Conservation (phyloP, 2,329 filamentous ascomycete genomes). For the Rhynchosporium graminicola region DNA sequence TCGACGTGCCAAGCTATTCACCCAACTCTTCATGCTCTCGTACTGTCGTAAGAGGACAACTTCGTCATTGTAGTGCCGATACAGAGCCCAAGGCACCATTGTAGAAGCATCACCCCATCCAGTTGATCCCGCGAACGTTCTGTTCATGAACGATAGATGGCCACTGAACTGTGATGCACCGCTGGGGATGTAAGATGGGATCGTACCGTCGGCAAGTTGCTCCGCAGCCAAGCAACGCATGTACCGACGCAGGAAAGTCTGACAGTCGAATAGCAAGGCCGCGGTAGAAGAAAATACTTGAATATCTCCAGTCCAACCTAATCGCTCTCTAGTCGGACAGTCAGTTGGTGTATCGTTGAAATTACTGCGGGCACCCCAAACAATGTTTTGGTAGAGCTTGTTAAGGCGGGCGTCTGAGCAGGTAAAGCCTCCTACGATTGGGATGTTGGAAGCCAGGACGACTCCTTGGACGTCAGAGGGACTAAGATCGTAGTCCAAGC, state of each 20-base stretch:
- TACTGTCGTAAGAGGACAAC: not conserved
- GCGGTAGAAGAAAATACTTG: conserved; percentile 48
- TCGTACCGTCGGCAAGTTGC: not conserved
- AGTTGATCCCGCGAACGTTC: not conserved
- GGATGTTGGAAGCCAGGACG: conserved; percentile 31
- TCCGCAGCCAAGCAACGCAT: conserved; percentile 42
- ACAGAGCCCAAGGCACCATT: conserved; percentile 1
- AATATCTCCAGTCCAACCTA: conserved; percentile 51
- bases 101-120: conserved; percentile 1
- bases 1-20: not conserved
- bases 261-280: conserved; percentile 44
- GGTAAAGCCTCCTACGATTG: conserved; percentile 29
- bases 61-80: not conserved
- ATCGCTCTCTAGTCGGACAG: conserved; percentile 49
- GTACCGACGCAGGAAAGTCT: conserved; percentile 46
- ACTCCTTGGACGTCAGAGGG: conserved; percentile 26
- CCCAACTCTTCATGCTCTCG: not conserved
- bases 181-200: not conserved
- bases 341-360: conserved; percentile 49
- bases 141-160: not conserved
- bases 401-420: conserved; percentile 42
- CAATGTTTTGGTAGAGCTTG: conserved; percentile 47
- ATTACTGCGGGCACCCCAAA: conserved; percentile 51
- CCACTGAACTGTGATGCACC: not conserved
- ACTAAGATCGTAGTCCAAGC: conserved; percentile 16